phyloP scores from a whole-genome alignment of 1,284 basidiomycete genomes.

The Trametes pubescens region DNA sequence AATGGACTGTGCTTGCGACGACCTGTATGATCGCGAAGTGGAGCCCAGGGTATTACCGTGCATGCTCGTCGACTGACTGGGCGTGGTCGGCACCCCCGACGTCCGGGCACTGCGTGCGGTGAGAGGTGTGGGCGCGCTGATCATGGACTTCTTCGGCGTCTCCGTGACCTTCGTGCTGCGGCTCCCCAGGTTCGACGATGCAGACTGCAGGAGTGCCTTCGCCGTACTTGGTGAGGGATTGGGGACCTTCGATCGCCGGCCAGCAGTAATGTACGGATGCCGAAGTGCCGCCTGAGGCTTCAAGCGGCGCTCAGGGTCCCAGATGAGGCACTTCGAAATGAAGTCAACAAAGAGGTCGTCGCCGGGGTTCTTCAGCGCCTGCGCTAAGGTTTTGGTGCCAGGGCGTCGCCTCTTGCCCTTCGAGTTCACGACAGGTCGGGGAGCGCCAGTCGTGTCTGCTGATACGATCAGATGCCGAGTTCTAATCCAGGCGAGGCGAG shows the following conservation, averaged over 20 bases:
- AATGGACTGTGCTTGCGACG: conserved; percentile 50
- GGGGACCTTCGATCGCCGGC: conserved; percentile 60
- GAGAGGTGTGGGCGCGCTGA: conserved; percentile 84
- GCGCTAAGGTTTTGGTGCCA: conserved; percentile 87
- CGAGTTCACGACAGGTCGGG: conserved; percentile 94
- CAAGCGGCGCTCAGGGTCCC: conserved; percentile 97
- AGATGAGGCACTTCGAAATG: conserved; percentile 93
- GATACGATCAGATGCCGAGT: conserved; percentile 3
- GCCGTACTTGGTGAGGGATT: conserved; percentile 52
- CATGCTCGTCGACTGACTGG: conserved; percentile 52
- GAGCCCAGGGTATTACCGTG: conserved; percentile 45
- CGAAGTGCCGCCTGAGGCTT: conserved; percentile 94
- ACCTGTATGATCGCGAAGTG: conserved; percentile 49
- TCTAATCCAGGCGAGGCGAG: neutral
- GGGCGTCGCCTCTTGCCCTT: conserved; percentile 94
- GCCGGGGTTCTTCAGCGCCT: conserved; percentile 84
- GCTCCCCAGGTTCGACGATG: conserved; percentile 39
- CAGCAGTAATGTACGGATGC: conserved; percentile 87
- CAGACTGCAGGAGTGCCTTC: conserved; percentile 61
- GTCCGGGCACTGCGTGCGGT: conserved; percentile 74
- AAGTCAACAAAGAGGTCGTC: conserved; percentile 94
- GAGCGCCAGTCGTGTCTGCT: conserved; percentile 90
- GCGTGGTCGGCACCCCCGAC: conserved; percentile 65
- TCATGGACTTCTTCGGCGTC: conserved; percentile 87
- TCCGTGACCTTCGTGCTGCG: conserved; percentile 65